Percentiles rank a stretch among this genome's conserved stretches.
Conservation (phyloP, 352 stramenopile species). For the Nothophytophthora sp. region DNA sequence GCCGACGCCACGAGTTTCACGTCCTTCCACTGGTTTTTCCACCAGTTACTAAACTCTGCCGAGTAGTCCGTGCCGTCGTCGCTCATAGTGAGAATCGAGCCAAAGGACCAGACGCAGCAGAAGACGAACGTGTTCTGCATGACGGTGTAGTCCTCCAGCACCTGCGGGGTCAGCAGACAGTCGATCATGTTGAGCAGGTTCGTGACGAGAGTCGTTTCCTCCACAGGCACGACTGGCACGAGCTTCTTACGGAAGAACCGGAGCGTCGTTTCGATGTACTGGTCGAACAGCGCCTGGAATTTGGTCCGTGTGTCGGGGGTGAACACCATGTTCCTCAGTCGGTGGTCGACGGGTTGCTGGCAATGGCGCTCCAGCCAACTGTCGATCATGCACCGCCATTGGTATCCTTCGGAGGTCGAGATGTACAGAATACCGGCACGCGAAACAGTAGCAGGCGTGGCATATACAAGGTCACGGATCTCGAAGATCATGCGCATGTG, state of each 20-base stretch:
- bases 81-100: conserved; percentile 90
- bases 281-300: conserved; percentile 89
- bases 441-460: conserved; percentile 94
- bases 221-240: conserved; percentile 89
- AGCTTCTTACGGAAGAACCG: conserved; percentile 95
- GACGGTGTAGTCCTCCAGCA: conserved; percentile 75
- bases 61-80: conserved; percentile 96
- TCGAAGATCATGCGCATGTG: conserved; percentile 99
- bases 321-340: conserved; percentile 77
- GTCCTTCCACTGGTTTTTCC: conserved; percentile 95
- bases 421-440: conserved; percentile 97
- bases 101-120: conserved; percentile 95
- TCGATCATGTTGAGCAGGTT: conserved; percentile 96
- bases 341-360: conserved; percentile 61
- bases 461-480: conserved; percentile 95
- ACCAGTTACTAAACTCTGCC: conserved; percentile 95
- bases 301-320: conserved; percentile 72
- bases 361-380: conserved; percentile 89
- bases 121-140: conserved; percentile 96
- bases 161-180: conserved; percentile 80
- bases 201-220: conserved; percentile 94
- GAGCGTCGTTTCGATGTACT: conserved; percentile 93
- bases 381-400: conserved; percentile 95
- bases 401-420: conserved; percentile 93
- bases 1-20: conserved; percentile 94